These are phyloP conservation scores for Inga oerstediana DNA, from an alignment of 306 rosid species.

Conservation along the genomic window DNA sequence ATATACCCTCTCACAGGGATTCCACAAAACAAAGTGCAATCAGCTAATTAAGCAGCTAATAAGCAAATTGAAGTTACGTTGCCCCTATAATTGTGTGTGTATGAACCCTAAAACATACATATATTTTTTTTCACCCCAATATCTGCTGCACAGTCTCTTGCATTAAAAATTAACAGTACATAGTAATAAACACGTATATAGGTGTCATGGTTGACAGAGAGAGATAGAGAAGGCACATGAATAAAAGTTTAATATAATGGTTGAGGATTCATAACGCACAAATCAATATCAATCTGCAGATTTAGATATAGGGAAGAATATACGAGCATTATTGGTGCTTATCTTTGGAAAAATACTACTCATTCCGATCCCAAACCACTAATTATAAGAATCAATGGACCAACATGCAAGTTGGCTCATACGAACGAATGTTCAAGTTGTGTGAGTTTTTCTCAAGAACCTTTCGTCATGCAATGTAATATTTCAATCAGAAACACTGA, in stretches of 20 bases:
- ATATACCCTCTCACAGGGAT: no score
- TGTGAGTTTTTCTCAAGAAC: no score
- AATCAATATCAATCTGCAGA: background rate
- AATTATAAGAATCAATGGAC: background rate
- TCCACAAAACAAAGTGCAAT: no score
- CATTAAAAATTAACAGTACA: background rate
- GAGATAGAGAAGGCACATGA: background rate
- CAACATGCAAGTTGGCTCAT: no score
- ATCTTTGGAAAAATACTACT: background rate
- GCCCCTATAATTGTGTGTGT: no score
- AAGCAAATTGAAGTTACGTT: no score
- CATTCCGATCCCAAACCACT: background rate
- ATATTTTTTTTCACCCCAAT: no score
- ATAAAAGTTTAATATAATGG: background rate
- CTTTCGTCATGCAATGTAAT: no score
- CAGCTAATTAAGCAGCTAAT: no score
- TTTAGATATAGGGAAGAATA: background rate
- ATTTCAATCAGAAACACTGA: no score
- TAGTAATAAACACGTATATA: no score
- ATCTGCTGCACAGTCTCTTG: background rate
- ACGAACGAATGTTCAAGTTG: no score
- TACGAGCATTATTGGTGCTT: background rate
- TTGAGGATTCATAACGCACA: background rate
- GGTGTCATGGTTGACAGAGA: background rate
- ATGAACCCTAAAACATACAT: background rate